Evolutionary conservation across 2,329 filamentous ascomycete genomes (phyloP).

Genomic region (Calonectria montana): DNA sequence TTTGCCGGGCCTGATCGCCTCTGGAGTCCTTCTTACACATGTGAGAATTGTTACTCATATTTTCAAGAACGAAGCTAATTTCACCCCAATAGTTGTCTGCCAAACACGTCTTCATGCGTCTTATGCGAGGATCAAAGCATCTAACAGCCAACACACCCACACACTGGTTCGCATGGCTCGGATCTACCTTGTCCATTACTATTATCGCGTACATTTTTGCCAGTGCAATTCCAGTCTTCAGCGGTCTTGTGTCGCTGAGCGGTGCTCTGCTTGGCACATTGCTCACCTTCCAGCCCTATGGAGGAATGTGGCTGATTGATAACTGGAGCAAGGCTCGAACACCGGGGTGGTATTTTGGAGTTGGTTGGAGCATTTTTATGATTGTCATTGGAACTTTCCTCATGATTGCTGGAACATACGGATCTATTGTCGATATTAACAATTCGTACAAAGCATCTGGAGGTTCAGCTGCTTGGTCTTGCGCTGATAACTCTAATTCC

Average conservation of each 20-base stretch:
- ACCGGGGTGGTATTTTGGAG: background rate
- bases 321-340: slow-evolving; percentile 45
- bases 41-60: slow-evolving; percentile 25
- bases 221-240: slow-evolving; percentile 2
- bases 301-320: slow-evolving; percentile 57
- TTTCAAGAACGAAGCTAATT: background rate
- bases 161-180: slow-evolving; percentile 45
- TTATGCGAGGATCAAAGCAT: slow-evolving; percentile 42
- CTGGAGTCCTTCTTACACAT: slow-evolving; percentile 36
- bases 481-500: slow-evolving; percentile 14
- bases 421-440: slow-evolving; percentile 10
- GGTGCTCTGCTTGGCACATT: slow-evolving; percentile 43
- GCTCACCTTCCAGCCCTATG: slow-evolving; percentile 44
- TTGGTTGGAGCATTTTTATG: slow-evolving; percentile 8
- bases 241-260: slow-evolving; percentile 38
- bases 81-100: background rate
- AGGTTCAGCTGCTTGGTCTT: background rate
- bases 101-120: slow-evolving; percentile 44
- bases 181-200: slow-evolving; percentile 34
- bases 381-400: slow-evolving; percentile 4
- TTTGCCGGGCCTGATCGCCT: slow-evolving; percentile 41
- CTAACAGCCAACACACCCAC: slow-evolving; percentile 36
- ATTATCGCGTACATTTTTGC: slow-evolving; percentile 40
- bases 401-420: slow-evolving; percentile 15
- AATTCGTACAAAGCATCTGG: background rate